Conservation (phyloP, 768 basidiomycete species). For the Kwoniella bestiolae region DNA sequence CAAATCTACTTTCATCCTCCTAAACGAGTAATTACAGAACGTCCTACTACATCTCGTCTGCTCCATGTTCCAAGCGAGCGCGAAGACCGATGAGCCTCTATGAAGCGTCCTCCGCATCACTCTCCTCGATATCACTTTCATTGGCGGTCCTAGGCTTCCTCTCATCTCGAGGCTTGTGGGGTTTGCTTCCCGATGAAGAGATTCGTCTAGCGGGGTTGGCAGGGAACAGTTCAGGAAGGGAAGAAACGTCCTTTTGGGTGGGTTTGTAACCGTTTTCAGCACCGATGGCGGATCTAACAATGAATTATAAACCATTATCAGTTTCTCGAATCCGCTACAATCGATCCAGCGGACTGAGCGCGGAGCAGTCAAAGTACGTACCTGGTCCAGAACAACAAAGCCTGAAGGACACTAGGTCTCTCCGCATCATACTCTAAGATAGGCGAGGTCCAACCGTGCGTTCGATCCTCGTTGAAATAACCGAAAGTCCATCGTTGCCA, state of each 20-base stretch:
- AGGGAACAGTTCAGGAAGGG: slow-evolving; percentile 43
- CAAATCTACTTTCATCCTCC: neutral
- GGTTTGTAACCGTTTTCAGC: slow-evolving; percentile 37
- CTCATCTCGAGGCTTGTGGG: slow-evolving; percentile 15
- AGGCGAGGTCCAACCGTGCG: slow-evolving; percentile 44
- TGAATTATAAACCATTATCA: slow-evolving; percentile 9
- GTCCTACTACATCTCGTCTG: neutral
- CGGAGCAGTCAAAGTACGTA: slow-evolving; percentile 23
- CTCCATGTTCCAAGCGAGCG: neutral
- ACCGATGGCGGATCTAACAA: slow-evolving; percentile 41
- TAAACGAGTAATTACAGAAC: neutral
- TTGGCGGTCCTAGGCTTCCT: slow-evolving; percentile 44
- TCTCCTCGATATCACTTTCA: slow-evolving; percentile 56
- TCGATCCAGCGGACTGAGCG: neutral
- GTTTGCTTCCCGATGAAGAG: slow-evolving; percentile 24
- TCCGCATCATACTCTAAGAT: slow-evolving; percentile 36
- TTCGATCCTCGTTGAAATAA: slow-evolving; percentile 45
- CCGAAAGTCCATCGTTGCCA: slow-evolving; percentile 58
- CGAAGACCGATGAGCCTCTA: neutral
- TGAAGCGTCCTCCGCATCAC: slow-evolving; percentile 42
- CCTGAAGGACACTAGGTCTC: slow-evolving; percentile 48
- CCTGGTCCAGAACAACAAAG: slow-evolving; percentile 55
- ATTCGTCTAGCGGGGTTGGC: slow-evolving; percentile 52
- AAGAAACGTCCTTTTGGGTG: slow-evolving; percentile 34
- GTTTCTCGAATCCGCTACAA: neutral